Base-by-base conservation (phyloP, 2,329 filamentous ascomycete species). In the Trichoderma afroharzianum region DNA sequence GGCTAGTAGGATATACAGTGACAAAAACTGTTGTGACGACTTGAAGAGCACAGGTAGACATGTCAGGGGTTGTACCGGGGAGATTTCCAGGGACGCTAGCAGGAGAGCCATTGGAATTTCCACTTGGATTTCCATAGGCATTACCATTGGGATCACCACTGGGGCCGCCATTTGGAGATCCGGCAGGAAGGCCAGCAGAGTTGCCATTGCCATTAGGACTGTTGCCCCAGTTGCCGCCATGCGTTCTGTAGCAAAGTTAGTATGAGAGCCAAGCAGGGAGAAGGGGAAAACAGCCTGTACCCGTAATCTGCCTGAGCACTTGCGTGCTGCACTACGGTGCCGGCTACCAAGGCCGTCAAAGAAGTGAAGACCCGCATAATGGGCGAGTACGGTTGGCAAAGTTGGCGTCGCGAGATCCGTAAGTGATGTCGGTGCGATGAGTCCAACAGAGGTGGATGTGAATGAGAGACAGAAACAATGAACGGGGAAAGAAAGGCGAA, bases 21-120 rank as follows among this genome's bases (percentile, higher is more conserved):
- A 88, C 78, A 74, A 86, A 85, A 72, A 87, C 81, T 50, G 85
- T 87, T 43, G 80, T 82, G 43, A 82, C 82, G 8, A 77, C 77
- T 71, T 80, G 76, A 53, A 80, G 72, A 72, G 81, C 78, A 74
- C 86, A 87, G 28, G 81, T 84, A 62, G 78, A 76, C 75, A 72
- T 57, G 15, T 68, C 47, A 63, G 66, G 55, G 36, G 69, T 71
- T 63, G 47, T 73, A 57, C 64, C 75, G 39, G 74, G 73, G 68
- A 74, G 68, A 58, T 70, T 74, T 43, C 53, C 68, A 57, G 59
- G 36, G 8, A 67, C 15, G 18, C 59, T 50, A 15, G 55, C 53
- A n/a, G 71, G 59, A 50, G 32, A 47, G 24, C 66, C 39, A 30
- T 61, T 64, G 30, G 59, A 32, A 43, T 28, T 36, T 39, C 66